These are phyloP conservation scores for Paracoccidioides lutzii DNA, from an alignment of 2,329 filamentous ascomycete species.

Conservation along the genomic window DNA sequence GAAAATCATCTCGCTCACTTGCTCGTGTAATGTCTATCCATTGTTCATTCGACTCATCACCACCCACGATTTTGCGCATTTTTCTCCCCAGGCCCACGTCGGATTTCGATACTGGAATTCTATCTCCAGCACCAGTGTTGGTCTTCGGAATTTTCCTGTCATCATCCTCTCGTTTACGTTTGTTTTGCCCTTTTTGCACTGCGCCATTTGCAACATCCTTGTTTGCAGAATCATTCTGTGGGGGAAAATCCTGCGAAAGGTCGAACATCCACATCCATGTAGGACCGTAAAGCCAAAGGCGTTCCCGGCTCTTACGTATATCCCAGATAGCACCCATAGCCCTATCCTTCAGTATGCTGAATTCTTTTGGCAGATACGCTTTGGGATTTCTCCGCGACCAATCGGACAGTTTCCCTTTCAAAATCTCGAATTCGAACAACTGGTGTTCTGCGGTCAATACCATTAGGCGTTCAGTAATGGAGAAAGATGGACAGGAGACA, in stretches of 20 bases:
- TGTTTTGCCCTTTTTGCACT: constrained; percentile 16
- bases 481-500: constrained; percentile 11
- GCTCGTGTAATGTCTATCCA: constrained; percentile 21
- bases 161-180: constrained; percentile 30
- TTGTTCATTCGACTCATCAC: constrained; percentile 24
- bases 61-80: constrained; percentile 35
- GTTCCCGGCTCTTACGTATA: constrained; percentile 40
- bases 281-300: constrained; percentile 78
- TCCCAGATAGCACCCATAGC: constrained; percentile 83
- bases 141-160: constrained; percentile 33
- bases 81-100: constrained; percentile 34
- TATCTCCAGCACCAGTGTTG: constrained; percentile 45
- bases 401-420: constrained; percentile 61
- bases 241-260: constrained; percentile 53
- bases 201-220: constrained; percentile 16
- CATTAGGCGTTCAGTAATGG: constrained; percentile 42
- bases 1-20: constrained; percentile 13
- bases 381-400: constrained; percentile 79
- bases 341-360: constrained; percentile 61
- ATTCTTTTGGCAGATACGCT: constrained; percentile 59
- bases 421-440: constrained; percentile 65
- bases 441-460: constrained; percentile 53
- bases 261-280: constrained; percentile 91
- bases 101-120: constrained; percentile 34
- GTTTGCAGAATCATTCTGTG: constrained; percentile 20